These are phyloP conservation scores for Musa troglodytarum DNA, from an alignment of 176 grass and related monocot species.

Conservation along the genomic window DNA sequence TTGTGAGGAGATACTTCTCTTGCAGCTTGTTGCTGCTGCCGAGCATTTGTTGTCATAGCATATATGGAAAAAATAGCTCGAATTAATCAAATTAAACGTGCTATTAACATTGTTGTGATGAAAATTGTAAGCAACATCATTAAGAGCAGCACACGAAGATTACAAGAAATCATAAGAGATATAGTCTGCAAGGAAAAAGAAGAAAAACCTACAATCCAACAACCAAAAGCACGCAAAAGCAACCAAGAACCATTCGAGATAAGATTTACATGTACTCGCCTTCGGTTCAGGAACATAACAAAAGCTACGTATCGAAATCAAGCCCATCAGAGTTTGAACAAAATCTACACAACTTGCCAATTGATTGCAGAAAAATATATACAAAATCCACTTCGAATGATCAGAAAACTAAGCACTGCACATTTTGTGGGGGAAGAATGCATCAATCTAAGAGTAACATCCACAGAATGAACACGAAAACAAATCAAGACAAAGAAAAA, in stretches of 20 bases:
- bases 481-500: background rate
- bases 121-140: no score
- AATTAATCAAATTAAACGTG: no score
- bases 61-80: no score
- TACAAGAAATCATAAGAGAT: background rate
- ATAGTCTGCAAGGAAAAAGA: background rate
- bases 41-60: no score
- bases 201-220: background rate
- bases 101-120: no score
- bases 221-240: background rate
- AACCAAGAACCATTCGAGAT: background rate
- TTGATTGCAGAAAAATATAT: background rate
- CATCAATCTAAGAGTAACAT: background rate
- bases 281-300: no score
- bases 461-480: background rate
- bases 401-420: background rate
- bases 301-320: background rate
- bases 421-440: no score
- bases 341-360: background rate
- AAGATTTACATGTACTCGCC: no score
- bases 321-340: background rate
- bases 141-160: no score
- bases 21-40: no score
- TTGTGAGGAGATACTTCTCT: no score
- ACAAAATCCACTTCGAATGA: background rate